Evolutionary conservation across 2,329 filamentous ascomycete genomes (phyloP), one percentile per base, ranked within the genome.

Genomic region (Raffaelea albimanens): DNA sequence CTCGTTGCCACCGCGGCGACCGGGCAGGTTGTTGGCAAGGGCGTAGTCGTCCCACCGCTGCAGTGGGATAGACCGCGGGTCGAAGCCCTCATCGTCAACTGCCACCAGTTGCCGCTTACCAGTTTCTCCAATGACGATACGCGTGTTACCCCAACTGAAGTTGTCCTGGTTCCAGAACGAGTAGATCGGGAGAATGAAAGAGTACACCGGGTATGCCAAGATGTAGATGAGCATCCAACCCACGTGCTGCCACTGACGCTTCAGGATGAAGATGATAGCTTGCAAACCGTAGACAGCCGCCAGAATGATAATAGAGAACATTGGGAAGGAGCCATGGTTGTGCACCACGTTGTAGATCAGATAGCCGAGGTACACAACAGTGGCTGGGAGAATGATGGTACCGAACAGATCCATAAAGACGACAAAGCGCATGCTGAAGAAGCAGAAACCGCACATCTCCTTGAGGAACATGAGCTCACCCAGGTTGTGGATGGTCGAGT

Each of bases 111-210:
- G 82, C 70, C 95, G 95, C 62, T 78, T 79, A 53, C 90, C 91
- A 65, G 91, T 88, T 65, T 98, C 93, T 50, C 89, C 91, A 55
- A 97, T 86, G 56, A 98, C 93, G 55, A 98, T 82, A 78, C 93
- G 89, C 1, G 93, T 98, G 70, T 93, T 97, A 75, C 93, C 93
- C 93, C 93, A 98, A 2, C 83, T 83, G 75, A 98, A 98, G 69
- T 98, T 91, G 67, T 98, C 93, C 66, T 96, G 90, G 68, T 96
- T 95, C 93, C 93, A 98, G 83, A 98, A 98, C 0, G 91, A 95
- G 71, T 97, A 98, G 53, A 98, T 70, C 1, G 93, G 93, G 13
- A 98, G 77, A 53, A 94, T 63, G 58, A 98, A 87, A 4, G 85
- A 93, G 71, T 91, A 96, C 57, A 98, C 85, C 0, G 93, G 93